These are phyloP conservation scores for Chaetomium strumarium DNA, from an alignment of 2,329 filamentous ascomycete genomes.

Conservation along the genomic window DNA sequence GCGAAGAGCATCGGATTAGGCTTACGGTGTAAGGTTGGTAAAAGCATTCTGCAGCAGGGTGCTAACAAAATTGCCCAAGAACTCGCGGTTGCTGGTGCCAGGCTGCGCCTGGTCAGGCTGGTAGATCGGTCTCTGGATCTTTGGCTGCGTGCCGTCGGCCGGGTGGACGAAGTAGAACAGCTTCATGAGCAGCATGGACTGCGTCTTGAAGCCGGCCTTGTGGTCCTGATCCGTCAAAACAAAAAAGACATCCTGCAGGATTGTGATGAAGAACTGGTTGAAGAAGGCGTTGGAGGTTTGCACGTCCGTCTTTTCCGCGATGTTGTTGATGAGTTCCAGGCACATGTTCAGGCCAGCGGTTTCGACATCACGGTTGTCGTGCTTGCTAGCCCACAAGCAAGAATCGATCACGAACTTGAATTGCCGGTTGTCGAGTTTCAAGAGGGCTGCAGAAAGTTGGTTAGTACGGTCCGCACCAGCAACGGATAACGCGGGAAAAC, in stretches of 20 bases:
- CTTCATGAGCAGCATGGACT: conserved; percentile 85
- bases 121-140: conserved; percentile 91
- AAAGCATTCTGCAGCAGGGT: conserved; percentile 84
- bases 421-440: conserved; percentile 90
- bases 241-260: conserved; percentile 97
- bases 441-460: conserved; percentile 49
- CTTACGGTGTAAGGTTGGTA: conserved; percentile 84
- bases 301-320: conserved; percentile 83
- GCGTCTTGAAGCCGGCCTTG: conserved; percentile 98
- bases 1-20: not conserved
- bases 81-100: conserved; percentile 86
- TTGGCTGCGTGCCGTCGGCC: conserved; percentile 61
- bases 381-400: conserved; percentile 99
- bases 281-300: conserved; percentile 92
- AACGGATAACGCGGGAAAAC: conserved; percentile 18
- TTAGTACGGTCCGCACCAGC: conserved; percentile 12
- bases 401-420: conserved; percentile 99
- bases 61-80: conserved; percentile 80
- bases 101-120: conserved; percentile 71
- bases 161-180: conserved; percentile 95
- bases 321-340: conserved; percentile 93
- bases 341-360: conserved; percentile 97
- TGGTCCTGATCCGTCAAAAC: conserved; percentile 96
- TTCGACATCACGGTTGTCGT: conserved; percentile 97
- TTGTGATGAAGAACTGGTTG: conserved; percentile 93